A percentile compares a stretch with the other conserved stretches of the same genome.
Conservation (phyloP, 805 yeast species). For the Kregervanrija fluxuum region DNA sequence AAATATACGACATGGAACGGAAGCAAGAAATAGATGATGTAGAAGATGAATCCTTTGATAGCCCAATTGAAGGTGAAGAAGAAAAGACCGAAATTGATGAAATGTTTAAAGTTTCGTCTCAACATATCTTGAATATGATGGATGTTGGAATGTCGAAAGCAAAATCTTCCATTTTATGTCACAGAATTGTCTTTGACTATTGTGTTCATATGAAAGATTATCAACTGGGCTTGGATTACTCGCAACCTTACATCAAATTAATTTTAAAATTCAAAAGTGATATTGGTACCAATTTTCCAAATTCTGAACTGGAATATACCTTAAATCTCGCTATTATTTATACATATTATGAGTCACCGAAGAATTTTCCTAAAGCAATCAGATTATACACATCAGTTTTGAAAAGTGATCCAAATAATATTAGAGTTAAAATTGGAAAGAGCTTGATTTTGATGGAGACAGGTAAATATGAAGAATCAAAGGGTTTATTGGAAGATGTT, state of each 20-base stretch:
- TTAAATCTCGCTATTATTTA: slow-evolving; percentile 68
- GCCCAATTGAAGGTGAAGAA: neutral
- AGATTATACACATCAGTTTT: slow-evolving; percentile 62
- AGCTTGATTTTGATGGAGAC: slow-evolving; percentile 70
- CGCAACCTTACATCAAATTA: slow-evolving; percentile 51
- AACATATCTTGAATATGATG: slow-evolving; percentile 33
- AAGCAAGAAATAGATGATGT: slow-evolving; percentile 12
- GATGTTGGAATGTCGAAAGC: slow-evolving; percentile 32
- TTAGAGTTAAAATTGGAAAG: slow-evolving; percentile 71
- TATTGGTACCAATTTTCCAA: slow-evolving; percentile 39
- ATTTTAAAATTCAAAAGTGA: slow-evolving; percentile 41
- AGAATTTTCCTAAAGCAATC: slow-evolving; percentile 70
- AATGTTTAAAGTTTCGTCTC: slow-evolving; percentile 4
- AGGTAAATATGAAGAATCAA: slow-evolving; percentile 50
- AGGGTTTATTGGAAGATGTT: slow-evolving; percentile 43
- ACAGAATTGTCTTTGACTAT: slow-evolving; percentile 56
- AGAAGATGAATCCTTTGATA: slow-evolving; percentile 1
- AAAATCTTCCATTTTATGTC: slow-evolving; percentile 45
- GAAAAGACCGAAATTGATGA: slow-evolving; percentile 15
- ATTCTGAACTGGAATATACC: slow-evolving; percentile 52
- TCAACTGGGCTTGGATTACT: slow-evolving; percentile 50
- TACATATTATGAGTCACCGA: slow-evolving; percentile 86
- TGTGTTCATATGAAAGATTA: slow-evolving; percentile 57
- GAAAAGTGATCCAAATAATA: slow-evolving; percentile 27
- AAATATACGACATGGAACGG: slow-evolving; percentile 3